Evolutionary conservation across 2,329 filamentous ascomycete species (phyloP).

Genomic region (Simplicillium sp.): DNA sequence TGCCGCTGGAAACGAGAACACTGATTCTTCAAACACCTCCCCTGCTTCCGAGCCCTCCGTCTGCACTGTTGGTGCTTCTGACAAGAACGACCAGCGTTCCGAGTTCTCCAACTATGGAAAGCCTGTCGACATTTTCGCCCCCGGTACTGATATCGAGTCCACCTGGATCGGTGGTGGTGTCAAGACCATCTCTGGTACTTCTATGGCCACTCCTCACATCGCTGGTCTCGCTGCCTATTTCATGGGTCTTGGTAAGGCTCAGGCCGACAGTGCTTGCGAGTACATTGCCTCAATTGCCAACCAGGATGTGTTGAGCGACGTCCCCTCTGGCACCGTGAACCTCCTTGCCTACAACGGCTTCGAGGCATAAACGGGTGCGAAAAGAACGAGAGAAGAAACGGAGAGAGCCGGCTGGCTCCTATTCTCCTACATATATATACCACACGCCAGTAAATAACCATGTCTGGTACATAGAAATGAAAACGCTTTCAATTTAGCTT

Average conservation of each 20-base stretch:
- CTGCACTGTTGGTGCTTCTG: slow-evolving; percentile 40
- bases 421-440: too few relatives aligned
- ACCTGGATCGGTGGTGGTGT: slow-evolving; percentile 15
- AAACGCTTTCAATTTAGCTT: too few relatives aligned
- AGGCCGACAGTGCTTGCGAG: not conserved
- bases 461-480: too few relatives aligned
- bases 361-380: too few relatives aligned
- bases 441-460: too few relatives aligned
- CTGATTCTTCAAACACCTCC: slow-evolving; percentile 33
- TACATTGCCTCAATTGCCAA: not conserved
- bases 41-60: slow-evolving; percentile 38
- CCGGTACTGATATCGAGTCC: slow-evolving; percentile 30
- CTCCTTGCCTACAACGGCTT: not conserved
- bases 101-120: slow-evolving; percentile 42
- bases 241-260: slow-evolving; percentile 33
- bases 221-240: slow-evolving; percentile 54
- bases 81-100: slow-evolving; percentile 28
- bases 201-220: slow-evolving; percentile 54
- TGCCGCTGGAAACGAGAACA: slow-evolving; percentile 41
- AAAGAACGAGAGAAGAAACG: too few relatives aligned
- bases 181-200: slow-evolving; percentile 36
- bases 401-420: too few relatives aligned
- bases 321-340: not conserved
- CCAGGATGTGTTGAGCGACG: not conserved
- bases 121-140: slow-evolving; percentile 19